Evolutionary conservation across 2,329 filamentous ascomycete genomes (phyloP), one percentile per base, ranked within the genome.

Genomic region (Aspergillus sp.): DNA sequence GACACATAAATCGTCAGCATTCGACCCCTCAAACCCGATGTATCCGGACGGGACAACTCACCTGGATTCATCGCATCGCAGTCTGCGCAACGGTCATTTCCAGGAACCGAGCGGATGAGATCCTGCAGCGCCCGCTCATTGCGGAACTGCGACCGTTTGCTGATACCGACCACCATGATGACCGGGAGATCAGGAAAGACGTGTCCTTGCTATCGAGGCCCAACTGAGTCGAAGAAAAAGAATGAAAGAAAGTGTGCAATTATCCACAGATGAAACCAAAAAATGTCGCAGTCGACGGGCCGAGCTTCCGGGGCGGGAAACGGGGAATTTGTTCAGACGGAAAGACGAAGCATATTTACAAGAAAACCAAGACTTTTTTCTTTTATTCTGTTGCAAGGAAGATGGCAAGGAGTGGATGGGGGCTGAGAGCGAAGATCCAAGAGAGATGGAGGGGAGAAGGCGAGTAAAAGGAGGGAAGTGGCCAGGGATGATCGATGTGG

Each of bases 91-190:
- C 87, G 82, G 74, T 95, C 92, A 81, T 99, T 99, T 60, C 95
- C 95, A 9, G 92, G 86, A 10, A 96, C 83, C 42, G 82, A 87
- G 67, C 90, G 90, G 67, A 98, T 89, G 64, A 99, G 85, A 52
- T 98, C 94, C 73, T 97, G 92, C 66, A 99, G 83, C 57, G 87
- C 82, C 74, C 91, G 91, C 82, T 99, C 95, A 78, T 99, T 97
- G 79, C 95, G 93, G 82, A 90, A 92, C 84, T 97, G 94, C 81
- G 97, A 92, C 79, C 95, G 92, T 85, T 98, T 99, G 83, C 89
- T 96, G 75, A 96, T 82, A 49, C 87, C 83, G 57, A 85, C 84
- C 58, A 90, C 85, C 90, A 93, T 95, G 58, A 47, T 70, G 63
- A 60, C 63, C 45, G 49, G 53, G 51, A 20, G 36, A 45, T 24